These are phyloP conservation scores for Penicillium sp. DNA, from an alignment of 2,329 filamentous ascomycete genomes.

Conservation along the genomic window DNA sequence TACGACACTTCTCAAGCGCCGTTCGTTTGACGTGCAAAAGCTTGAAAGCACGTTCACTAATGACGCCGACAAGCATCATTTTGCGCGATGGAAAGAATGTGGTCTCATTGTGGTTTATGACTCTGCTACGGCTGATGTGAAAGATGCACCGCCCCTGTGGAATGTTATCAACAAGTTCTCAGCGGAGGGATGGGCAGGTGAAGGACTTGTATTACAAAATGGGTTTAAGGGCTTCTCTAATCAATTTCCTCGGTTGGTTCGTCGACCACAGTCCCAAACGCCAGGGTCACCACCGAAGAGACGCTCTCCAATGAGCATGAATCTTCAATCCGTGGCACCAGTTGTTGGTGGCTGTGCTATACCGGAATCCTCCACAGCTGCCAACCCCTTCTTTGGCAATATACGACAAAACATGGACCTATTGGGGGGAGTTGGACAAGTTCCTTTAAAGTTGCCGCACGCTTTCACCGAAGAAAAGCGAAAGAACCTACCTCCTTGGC, in stretches of 20 bases:
- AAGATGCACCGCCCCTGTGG: conserved; percentile 71
- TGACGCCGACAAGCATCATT: conserved; percentile 62
- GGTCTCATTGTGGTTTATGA: conserved; percentile 85
- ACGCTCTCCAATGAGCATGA: conserved; percentile 48
- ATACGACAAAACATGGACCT: conserved; percentile 96
- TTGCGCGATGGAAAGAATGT: conserved; percentile 68
- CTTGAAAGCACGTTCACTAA: conserved; percentile 79
- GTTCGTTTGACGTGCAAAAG: conserved; percentile 84
- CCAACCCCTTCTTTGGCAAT: conserved; percentile 90
- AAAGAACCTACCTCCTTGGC: conserved; percentile 65
- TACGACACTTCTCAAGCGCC: conserved; percentile 83
- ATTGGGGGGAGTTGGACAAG: conserved; percentile 84
- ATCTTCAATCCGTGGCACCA: conserved; percentile 56
- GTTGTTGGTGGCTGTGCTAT: conserved; percentile 87
- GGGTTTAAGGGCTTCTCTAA: conserved; percentile 71
- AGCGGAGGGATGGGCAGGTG: conserved; percentile 71
- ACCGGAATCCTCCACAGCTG: conserved; percentile 58
- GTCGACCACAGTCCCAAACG: conserved; percentile 22
- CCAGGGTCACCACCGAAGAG: conserved; percentile 39
- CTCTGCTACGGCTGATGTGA: conserved; percentile 64
- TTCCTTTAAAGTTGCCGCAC: conserved; percentile 55
- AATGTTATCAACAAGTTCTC: conserved; percentile 93
- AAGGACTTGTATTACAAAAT: conserved; percentile 68
- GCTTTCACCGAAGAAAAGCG: conserved; percentile 45
- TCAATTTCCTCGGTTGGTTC: conserved; percentile 52